phyloP scores from a whole-genome alignment of 192 early-diverging fungal genomes.

The Mortierella alpina region DNA sequence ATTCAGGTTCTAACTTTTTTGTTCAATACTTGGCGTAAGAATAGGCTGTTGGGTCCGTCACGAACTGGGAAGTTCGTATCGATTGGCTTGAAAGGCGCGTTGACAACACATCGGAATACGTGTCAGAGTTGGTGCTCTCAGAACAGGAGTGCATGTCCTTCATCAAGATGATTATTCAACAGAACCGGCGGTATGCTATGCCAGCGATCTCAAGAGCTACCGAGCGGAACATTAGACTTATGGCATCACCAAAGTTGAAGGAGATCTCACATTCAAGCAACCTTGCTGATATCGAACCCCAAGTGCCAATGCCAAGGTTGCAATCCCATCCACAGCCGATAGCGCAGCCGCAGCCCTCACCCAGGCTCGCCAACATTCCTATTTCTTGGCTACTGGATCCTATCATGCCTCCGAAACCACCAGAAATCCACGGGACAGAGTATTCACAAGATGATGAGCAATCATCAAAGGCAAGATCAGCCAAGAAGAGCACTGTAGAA shows the following conservation, averaged over 20 bases:
- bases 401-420: conserved; percentile 32
- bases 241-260: conserved; percentile 36
- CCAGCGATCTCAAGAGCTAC: conserved; percentile 47
- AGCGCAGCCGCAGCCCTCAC: conserved; percentile 18
- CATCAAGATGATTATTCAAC: conserved; percentile 51
- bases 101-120: conserved; percentile 49
- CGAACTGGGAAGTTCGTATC: conserved; percentile 51
- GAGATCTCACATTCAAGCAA: conserved; percentile 11
- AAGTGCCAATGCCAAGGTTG: neutral
- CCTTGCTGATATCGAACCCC: neutral
- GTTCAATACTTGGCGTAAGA: neutral
- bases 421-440: conserved; percentile 1
- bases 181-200: conserved; percentile 44
- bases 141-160: conserved; percentile 53
- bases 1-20: neutral
- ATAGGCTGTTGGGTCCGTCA: conserved; percentile 30
- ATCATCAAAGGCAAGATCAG: neutral
- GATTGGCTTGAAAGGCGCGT: conserved; percentile 37
- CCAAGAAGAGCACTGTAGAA: conserved; percentile 8
- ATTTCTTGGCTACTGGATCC: conserved; percentile 50
- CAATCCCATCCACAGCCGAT: conserved; percentile 9
- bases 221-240: conserved; percentile 36
- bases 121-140: conserved; percentile 47
- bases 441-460: neutral
- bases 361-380: conserved; percentile 24